Conservation (phyloP, 345 rosid species). For the Viola odorata region DNA sequence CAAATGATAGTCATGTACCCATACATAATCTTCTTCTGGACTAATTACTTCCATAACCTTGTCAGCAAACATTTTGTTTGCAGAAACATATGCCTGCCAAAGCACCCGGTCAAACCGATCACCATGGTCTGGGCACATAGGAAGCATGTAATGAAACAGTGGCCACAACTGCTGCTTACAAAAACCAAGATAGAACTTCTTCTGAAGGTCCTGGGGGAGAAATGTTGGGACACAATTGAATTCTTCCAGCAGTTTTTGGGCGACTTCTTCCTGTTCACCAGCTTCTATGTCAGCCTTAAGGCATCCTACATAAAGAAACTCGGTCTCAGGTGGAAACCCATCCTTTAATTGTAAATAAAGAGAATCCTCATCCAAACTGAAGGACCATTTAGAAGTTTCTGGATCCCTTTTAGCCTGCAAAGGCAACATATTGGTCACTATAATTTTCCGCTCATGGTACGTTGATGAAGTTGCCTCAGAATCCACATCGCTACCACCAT, state of each 20-base stretch:
- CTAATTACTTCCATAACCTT: conserved; percentile 78
- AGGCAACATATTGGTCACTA: conserved; percentile 26
- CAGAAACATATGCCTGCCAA: conserved; percentile 80
- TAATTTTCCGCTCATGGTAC: conserved; percentile 19
- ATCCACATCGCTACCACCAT: conserved; percentile 44
- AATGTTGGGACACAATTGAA: conserved; percentile 73
- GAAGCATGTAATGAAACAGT: conserved; percentile 79
- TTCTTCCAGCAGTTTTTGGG: conserved; percentile 51
- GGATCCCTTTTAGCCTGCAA: conserved; percentile 21
- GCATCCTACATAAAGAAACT: conserved; percentile 64
- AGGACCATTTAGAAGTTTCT: conserved; percentile 48
- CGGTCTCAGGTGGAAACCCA: conserved; percentile 56
- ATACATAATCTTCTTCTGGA: conserved; percentile 67
- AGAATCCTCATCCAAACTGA: conserved; percentile 56
- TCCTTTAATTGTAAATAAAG: conserved; percentile 53
- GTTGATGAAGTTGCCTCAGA: conserved; percentile 47
- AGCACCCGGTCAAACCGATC: conserved; percentile 64
- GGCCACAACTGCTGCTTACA: conserved; percentile 83
- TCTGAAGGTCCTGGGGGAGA: conserved; percentile 54
- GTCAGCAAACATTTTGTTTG: conserved; percentile 72
- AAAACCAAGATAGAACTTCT: conserved; percentile 62
- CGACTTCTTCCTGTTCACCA: conserved; percentile 62
- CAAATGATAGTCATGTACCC: conserved; percentile 78
- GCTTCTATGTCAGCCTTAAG: conserved; percentile 51
- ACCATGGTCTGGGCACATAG: conserved; percentile 74